A percentile compares a stretch with the other conserved stretches of the same genome.
Conservation (phyloP, 208 protist genomes). For the Angomonas deanei region DNA sequence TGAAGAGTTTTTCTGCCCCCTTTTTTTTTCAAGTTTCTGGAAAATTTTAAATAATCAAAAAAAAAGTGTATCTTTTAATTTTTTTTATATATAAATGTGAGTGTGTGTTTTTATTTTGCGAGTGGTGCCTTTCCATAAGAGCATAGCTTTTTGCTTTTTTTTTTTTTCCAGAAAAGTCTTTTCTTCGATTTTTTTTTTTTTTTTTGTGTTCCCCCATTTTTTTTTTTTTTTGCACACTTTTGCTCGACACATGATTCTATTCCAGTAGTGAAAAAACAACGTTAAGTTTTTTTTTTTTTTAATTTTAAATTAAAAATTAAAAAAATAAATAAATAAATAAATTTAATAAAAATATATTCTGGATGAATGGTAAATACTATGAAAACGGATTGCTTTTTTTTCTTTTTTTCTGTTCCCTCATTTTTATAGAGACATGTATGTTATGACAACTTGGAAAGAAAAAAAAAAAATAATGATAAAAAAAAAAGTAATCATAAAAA, state of each 20-base stretch:
- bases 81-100: too few species aligned
- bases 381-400: too few species aligned
- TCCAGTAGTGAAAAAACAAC: not conserved
- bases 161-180: conserved; percentile 10
- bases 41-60: too few species aligned
- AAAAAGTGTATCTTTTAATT: too few species aligned
- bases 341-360: too few species aligned
- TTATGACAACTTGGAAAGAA: not conserved
- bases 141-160: too few species aligned
- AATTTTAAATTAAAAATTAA: not conserved
- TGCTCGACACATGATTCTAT: not conserved
- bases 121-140: too few species aligned
- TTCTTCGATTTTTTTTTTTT: not conserved
- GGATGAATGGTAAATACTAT: too few species aligned
- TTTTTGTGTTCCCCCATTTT: not conserved
- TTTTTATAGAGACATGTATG: too few species aligned
- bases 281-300: conserved; percentile 5
- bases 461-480: not conserved
- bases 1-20: too few species aligned
- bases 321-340: conserved; percentile 3
- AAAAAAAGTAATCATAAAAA: not conserved
- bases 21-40: not conserved
- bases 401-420: too few species aligned
- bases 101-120: too few species aligned
- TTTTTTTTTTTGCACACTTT: conserved; percentile 11